phyloP scores from a whole-genome alignment of 1,284 basidiomycete genomes.

The Grifola frondosa region DNA sequence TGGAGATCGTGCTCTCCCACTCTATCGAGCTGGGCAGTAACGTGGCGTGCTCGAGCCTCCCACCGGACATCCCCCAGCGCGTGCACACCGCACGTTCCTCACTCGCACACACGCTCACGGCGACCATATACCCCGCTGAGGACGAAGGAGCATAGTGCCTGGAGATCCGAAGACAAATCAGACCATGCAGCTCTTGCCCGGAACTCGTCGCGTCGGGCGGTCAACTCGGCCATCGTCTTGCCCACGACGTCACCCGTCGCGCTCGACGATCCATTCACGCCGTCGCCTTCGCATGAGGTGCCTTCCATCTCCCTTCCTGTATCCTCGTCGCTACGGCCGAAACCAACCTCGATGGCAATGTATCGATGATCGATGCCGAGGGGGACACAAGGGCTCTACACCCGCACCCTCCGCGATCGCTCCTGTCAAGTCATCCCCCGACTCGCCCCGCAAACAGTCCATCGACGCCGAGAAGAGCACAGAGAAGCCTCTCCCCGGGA shows the following conservation, averaged over 20 bases:
- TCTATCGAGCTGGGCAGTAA: slow-evolving; percentile 28
- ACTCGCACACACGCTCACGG: slow-evolving; percentile 64
- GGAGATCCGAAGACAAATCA: slow-evolving; percentile 64
- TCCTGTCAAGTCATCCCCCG: no score
- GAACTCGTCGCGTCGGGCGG: slow-evolving; percentile 70
- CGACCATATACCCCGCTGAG: slow-evolving; percentile 57
- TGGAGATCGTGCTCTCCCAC: slow-evolving; percentile 53
- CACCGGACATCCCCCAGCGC: slow-evolving; percentile 73
- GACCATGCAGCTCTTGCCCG: slow-evolving; percentile 66
- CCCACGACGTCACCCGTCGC: slow-evolving; percentile 53
- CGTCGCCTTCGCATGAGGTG: slow-evolving; percentile 32
- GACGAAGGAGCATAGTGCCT: slow-evolving; percentile 42
- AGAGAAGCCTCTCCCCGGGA: no score
- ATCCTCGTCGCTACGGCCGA: no score
- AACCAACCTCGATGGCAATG: no score
- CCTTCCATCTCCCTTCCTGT: slow-evolving; percentile 11
- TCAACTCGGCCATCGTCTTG: slow-evolving; percentile 65
- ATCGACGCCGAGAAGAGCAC: no score
- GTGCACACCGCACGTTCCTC: slow-evolving; percentile 69
- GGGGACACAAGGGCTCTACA: no score
- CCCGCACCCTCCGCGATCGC: no score
- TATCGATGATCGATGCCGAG: no score
- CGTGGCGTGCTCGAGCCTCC: slow-evolving; percentile 62
- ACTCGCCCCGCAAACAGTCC: no score
- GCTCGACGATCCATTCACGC: slow-evolving; percentile 31